Conservation (phyloP, 78 protist genomes). For the Goniomonas avonlea region DNA sequence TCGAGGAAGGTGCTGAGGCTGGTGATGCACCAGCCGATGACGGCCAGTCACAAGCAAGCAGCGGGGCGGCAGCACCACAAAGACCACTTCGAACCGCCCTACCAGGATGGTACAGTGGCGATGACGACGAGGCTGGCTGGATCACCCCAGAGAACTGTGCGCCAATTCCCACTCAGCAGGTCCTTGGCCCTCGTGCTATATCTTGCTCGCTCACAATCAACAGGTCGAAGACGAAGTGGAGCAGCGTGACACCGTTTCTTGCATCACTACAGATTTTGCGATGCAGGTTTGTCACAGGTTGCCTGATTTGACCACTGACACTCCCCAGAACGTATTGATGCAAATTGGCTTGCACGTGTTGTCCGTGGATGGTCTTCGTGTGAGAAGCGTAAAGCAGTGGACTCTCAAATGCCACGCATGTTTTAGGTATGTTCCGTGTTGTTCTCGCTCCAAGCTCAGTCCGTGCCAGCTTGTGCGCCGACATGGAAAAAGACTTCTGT, state of each 20-base stretch:
- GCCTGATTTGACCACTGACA: background rate
- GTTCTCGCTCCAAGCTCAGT: background rate
- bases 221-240: background rate
- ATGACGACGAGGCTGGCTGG: conserved; percentile 53
- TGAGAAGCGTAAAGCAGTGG: conserved; percentile 56
- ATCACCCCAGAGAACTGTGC: conserved; percentile 68
- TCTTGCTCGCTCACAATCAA: no score
- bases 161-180: no score
- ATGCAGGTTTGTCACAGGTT: conserved; percentile 40
- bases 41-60: background rate
- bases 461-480: background rate
- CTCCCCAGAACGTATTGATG: conserved; percentile 60
- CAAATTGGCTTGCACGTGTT: conserved; percentile 64
- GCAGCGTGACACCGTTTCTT: conserved; percentile 33
- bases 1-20: no score
- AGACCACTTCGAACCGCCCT: no score
- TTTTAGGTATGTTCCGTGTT: conserved; percentile 32
- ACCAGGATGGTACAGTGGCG: conserved; percentile 10
- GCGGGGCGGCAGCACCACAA: no score
- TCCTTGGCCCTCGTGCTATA: no score
- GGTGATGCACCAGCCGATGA: background rate
- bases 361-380: conserved; percentile 54
- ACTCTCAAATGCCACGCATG: conserved; percentile 76
- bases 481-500: conserved; percentile 40
- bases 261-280: conserved; percentile 73